Evolutionary conservation across 129 eudicot species (phyloP).

Genomic region (Scalesia atractyloides): DNA sequence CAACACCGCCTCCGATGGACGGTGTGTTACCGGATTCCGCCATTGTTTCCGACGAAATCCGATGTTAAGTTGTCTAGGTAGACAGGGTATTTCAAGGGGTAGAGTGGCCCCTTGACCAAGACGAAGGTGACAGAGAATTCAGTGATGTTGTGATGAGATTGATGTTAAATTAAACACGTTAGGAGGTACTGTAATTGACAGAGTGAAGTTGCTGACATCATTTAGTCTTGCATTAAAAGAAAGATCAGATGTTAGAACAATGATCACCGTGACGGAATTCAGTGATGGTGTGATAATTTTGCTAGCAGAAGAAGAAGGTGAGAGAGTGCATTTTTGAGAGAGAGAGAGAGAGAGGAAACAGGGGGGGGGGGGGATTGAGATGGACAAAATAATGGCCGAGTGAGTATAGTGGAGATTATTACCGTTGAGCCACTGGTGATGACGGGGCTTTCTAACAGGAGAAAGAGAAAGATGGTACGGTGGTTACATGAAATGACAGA

Average conservation of each 20-base stretch:
- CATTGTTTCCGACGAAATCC: constrained; percentile 36
- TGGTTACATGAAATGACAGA: constrained; percentile 12
- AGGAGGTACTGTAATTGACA: no score
- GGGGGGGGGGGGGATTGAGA: constrained; percentile 30
- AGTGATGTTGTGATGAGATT: no score
- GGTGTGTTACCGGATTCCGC: constrained; percentile 41
- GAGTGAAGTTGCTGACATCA: no score
- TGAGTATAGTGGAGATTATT: not conserved
- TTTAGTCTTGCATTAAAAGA: no score
- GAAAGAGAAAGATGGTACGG: not conserved
- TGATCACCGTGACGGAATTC: constrained; percentile 1
- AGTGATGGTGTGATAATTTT: not conserved
- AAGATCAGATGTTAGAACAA: not conserved
- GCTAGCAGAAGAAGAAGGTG: no score
- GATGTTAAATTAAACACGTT: not conserved
- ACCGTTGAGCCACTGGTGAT: constrained; percentile 18
- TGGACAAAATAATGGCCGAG: constrained; percentile 31
- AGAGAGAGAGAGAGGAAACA: constrained; percentile 11
- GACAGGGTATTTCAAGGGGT: no score
- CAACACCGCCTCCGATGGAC: constrained; percentile 21
- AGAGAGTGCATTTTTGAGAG: constrained; percentile 3
- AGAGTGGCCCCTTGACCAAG: no score
- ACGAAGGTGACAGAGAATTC: no score
- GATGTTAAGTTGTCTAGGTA: not conserved
- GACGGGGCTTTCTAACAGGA: not conserved